These are phyloP conservation scores for Candida maltosa DNA, from an alignment of 805 yeast genomes.

Conservation along the genomic window DNA sequence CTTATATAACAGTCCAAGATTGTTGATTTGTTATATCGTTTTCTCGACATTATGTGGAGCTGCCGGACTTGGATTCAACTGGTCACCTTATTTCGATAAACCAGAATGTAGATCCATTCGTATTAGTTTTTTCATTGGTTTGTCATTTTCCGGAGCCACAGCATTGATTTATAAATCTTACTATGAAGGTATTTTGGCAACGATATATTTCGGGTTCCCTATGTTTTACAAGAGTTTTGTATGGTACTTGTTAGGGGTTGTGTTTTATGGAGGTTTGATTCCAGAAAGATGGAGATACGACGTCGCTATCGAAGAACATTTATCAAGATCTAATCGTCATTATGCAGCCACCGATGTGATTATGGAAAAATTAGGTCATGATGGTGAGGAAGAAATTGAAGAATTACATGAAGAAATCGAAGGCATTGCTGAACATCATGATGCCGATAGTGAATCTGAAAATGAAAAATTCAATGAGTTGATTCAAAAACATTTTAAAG, in stretches of 20 bases:
- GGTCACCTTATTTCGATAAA: constrained; percentile 89
- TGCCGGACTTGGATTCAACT: constrained; percentile 74
- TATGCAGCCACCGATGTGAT: constrained; percentile 29
- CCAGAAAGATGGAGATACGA: constrained; percentile 89
- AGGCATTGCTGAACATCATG: constrained; percentile 11
- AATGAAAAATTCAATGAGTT: constrained; percentile 23
- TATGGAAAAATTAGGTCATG: constrained; percentile 29
- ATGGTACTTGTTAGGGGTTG: constrained; percentile 80
- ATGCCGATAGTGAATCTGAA: constrained; percentile 11
- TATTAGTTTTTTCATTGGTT: constrained; percentile 73
- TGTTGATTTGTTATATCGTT: constrained; percentile 45
- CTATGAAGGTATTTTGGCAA: constrained; percentile 51
- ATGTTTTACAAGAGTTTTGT: constrained; percentile 61
- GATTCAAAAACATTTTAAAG: constrained; percentile 35
- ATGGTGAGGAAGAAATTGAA: constrained; percentile 37
- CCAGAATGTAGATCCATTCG: constrained; percentile 82
- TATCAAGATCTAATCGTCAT: constrained; percentile 21
- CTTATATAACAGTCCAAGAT: constrained; percentile 58
- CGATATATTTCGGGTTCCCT: constrained; percentile 62
- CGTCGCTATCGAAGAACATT: constrained; percentile 46
- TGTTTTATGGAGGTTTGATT: constrained; percentile 79
- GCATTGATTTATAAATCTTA: constrained; percentile 56
- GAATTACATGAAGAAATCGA: constrained; percentile 27
- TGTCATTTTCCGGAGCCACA: constrained; percentile 71
- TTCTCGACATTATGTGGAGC: constrained; percentile 66